Conservation (phyloP, 768 basidiomycete species). For the Rhizopogon rudus region DNA sequence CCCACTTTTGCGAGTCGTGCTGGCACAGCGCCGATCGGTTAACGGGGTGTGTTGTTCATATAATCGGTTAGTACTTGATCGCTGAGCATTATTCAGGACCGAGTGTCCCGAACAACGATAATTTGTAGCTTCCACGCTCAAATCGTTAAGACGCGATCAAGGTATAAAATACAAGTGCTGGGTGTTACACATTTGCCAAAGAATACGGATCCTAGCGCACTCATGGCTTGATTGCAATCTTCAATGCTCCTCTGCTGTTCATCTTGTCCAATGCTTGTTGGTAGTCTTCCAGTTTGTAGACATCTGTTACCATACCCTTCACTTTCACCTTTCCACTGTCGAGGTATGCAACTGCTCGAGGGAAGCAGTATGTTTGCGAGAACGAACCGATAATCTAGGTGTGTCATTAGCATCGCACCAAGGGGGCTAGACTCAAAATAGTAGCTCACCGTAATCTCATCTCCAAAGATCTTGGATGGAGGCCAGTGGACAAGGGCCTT, state of each 20-base stretch:
- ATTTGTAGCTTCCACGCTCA: too few relatives aligned
- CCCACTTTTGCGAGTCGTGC: too few relatives aligned
- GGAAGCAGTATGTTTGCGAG: constrained; percentile 87
- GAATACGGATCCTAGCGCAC: not conserved
- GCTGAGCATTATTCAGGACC: too few relatives aligned
- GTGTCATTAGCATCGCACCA: constrained; percentile 3
- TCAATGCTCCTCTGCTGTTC: constrained; percentile 55
- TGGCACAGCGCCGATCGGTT: too few relatives aligned
- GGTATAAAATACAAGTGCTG: not conserved
- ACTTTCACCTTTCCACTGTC: constrained; percentile 81
- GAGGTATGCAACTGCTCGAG: constrained; percentile 83
- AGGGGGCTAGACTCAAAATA: not conserved
- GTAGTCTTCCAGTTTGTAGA: constrained; percentile 65
- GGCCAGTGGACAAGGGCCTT: constrained; percentile 83
- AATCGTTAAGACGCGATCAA: too few relatives aligned
- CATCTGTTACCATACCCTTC: constrained; percentile 74
- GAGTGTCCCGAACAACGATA: too few relatives aligned
- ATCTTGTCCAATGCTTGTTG: constrained; percentile 71
- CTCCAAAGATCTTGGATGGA: constrained; percentile 73
- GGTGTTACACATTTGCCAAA: not conserved
- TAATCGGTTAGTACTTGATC: too few relatives aligned
- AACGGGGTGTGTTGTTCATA: too few relatives aligned
- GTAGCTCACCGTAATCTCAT: constrained; percentile 55
- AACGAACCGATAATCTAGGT: constrained; percentile 84
- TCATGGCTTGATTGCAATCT: constrained; percentile 58